A percentile compares a stretch with the other conserved stretches of the same genome.
These are phyloP conservation scores for Pseudisothecium myosuroides DNA, from an alignment of 225 moss, liverwort and hornwort species.

Conservation along the genomic window DNA sequence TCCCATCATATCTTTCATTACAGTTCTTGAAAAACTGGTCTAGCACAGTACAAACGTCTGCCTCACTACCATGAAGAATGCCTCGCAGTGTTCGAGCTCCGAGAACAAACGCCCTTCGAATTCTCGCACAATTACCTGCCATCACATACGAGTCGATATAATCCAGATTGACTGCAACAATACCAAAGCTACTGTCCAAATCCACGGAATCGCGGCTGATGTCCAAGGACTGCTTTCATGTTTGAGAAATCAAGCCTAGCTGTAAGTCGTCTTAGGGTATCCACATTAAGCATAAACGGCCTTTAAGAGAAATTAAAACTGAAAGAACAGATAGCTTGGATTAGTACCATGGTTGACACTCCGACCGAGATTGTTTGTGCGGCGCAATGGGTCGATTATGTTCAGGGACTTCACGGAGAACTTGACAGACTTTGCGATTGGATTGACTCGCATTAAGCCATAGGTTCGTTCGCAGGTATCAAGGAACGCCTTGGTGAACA, in stretches of 20 bases:
- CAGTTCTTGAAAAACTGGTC: slow-evolving; percentile 52
- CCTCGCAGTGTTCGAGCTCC: slow-evolving; percentile 56
- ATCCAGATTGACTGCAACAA: not conserved
- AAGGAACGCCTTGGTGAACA: slow-evolving; percentile 60
- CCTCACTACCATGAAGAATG: slow-evolving; percentile 33
- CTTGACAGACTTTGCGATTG: slow-evolving; percentile 5
- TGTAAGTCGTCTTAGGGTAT: not conserved
- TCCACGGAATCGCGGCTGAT: not conserved
- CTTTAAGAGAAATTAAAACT: no score
- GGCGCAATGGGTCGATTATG: slow-evolving; percentile 54
- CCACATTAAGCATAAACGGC: not conserved
- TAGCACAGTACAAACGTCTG: slow-evolving; percentile 31
- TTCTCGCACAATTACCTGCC: slow-evolving; percentile 72
- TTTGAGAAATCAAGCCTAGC: not conserved
- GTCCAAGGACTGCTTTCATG: not conserved
- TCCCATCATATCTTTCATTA: slow-evolving; percentile 21
- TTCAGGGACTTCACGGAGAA: slow-evolving; percentile 54
- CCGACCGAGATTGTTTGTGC: slow-evolving; percentile 71
- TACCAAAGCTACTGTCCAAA: not conserved
- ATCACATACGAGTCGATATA: not conserved
- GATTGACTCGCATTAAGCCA: slow-evolving; percentile 10
- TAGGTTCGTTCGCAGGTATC: slow-evolving; percentile 41
- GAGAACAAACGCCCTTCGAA: slow-evolving; percentile 44
- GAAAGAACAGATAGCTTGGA: not conserved
- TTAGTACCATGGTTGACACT: slow-evolving; percentile 59